These are phyloP conservation scores for Corchorus olitorius DNA, from an alignment of 345 rosid genomes.

Conservation along the genomic window DNA sequence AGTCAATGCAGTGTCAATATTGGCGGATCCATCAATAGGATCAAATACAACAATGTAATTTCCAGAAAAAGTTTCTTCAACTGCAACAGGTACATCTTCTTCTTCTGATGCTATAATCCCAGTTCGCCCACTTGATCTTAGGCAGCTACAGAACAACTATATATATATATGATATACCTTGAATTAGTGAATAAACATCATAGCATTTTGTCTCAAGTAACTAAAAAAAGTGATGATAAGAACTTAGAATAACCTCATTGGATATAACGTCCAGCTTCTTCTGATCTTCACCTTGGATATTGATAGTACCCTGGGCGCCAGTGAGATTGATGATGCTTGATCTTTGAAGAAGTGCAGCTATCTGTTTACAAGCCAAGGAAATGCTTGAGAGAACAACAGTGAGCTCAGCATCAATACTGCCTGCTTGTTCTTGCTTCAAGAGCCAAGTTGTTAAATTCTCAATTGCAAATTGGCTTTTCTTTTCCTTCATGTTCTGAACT, in stretches of 20 bases:
- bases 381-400: constrained; percentile 90
- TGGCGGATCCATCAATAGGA: constrained; percentile 94
- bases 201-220: background rate
- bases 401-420: constrained; percentile 87
- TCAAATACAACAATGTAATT: constrained; percentile 91
- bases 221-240: background rate
- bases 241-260: constrained; percentile 63
- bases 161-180: background rate
- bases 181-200: background rate
- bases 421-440: constrained; percentile 74
- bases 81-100: constrained; percentile 97
- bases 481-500: constrained; percentile 36
- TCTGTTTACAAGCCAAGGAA: constrained; percentile 94
- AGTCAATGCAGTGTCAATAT: constrained; percentile 91
- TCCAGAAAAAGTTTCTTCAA: constrained; percentile 91
- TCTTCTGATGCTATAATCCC: constrained; percentile 96
- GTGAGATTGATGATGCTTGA: constrained; percentile 85
- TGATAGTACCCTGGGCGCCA: constrained; percentile 89
- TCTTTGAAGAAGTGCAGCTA: constrained; percentile 86
- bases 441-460: constrained; percentile 75
- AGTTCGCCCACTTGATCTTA: constrained; percentile 91
- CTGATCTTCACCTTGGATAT: constrained; percentile 95
- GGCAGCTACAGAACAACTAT: constrained; percentile 88
- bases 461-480: constrained; percentile 49
- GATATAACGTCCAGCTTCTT: constrained; percentile 97